Percentiles rank a stretch among this genome's conserved stretches.
Evolutionary conservation across 148 eudicot genomes (phyloP).

Genomic region (Fallopia convolvulus): DNA sequence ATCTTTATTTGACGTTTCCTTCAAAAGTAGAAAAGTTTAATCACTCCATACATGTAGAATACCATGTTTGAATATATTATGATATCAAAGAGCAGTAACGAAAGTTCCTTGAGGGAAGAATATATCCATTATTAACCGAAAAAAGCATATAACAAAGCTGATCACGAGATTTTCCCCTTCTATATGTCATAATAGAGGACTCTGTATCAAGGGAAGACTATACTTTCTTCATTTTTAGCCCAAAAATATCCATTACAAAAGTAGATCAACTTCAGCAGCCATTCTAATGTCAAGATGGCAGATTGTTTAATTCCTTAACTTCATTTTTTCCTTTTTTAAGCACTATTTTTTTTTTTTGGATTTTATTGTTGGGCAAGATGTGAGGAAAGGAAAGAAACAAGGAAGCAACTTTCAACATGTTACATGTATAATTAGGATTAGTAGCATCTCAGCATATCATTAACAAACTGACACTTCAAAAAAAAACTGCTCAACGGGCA

Average conservation of each 20-base stretch:
- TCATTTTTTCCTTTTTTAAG: not conserved
- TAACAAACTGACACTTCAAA: not conserved
- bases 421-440: not conserved
- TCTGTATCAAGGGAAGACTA: not conserved
- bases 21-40: slow-evolving; percentile 16
- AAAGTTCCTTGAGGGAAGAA: not conserved
- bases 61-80: not conserved
- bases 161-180: not conserved
- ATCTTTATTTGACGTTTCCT: slow-evolving; percentile 97
- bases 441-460: not conserved
- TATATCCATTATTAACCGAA: too few relatives aligned
- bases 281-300: not conserved
- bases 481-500: not conserved
- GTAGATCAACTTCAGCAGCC: not conserved
- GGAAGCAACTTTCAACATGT: not conserved
- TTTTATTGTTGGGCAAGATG: not conserved
- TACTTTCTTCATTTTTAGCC: not conserved
- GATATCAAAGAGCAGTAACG: not conserved
- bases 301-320: not conserved
- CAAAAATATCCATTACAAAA: not conserved
- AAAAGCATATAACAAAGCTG: not conserved
- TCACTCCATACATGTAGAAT: slow-evolving; percentile 4
- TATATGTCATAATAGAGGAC: not conserved
- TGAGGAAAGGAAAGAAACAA: not conserved
- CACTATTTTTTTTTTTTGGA: not conserved